These are phyloP conservation scores for Leptographium galeiforme DNA, from an alignment of 2,329 filamentous ascomycete genomes.

Conservation along the genomic window DNA sequence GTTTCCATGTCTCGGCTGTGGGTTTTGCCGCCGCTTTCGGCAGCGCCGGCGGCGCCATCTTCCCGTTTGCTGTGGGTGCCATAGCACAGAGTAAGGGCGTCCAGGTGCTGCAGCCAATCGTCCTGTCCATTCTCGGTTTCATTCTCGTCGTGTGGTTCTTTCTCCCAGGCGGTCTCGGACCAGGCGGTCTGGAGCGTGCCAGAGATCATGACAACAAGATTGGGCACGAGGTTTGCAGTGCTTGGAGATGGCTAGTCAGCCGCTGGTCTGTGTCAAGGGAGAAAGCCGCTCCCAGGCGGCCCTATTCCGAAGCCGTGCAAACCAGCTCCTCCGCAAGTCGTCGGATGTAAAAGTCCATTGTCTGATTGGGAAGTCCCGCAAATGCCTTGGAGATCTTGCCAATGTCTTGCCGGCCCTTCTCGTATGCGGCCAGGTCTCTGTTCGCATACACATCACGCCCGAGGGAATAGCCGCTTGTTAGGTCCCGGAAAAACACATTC, in stretches of 20 bases:
- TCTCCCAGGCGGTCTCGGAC: slow-evolving; percentile 18
- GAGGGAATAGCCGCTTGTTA: slow-evolving; percentile 52
- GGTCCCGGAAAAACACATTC: slow-evolving; percentile 77
- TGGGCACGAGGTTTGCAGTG: slow-evolving; percentile 18
- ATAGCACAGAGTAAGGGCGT: slow-evolving; percentile 48
- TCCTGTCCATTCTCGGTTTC: slow-evolving; percentile 32
- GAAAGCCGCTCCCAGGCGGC: not conserved
- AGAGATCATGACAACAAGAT: slow-evolving; percentile 22
- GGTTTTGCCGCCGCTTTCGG: slow-evolving; percentile 72
- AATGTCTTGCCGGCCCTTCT: slow-evolving; percentile 64
- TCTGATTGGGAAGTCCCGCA: slow-evolving; percentile 48
- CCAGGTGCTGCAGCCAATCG: slow-evolving; percentile 40
- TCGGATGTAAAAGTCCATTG: slow-evolving; percentile 61
- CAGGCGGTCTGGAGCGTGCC: slow-evolving; percentile 27
- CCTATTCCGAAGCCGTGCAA: slow-evolving; percentile 8
- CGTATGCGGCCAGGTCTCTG: slow-evolving; percentile 70
- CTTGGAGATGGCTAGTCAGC: slow-evolving; percentile 7
- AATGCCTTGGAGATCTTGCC: slow-evolving; percentile 53
- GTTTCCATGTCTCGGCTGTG: slow-evolving; percentile 67
- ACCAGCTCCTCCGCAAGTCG: slow-evolving; percentile 57
- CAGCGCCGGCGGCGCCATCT: slow-evolving; percentile 53
- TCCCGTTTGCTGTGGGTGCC: slow-evolving; percentile 55
- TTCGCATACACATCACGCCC: slow-evolving; percentile 84
- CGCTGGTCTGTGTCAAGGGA: not conserved
- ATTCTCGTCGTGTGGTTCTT: slow-evolving; percentile 31